phyloP scores from a whole-genome alignment of 192 early-diverging fungal species.

The Chytriomyces confervae region DNA sequence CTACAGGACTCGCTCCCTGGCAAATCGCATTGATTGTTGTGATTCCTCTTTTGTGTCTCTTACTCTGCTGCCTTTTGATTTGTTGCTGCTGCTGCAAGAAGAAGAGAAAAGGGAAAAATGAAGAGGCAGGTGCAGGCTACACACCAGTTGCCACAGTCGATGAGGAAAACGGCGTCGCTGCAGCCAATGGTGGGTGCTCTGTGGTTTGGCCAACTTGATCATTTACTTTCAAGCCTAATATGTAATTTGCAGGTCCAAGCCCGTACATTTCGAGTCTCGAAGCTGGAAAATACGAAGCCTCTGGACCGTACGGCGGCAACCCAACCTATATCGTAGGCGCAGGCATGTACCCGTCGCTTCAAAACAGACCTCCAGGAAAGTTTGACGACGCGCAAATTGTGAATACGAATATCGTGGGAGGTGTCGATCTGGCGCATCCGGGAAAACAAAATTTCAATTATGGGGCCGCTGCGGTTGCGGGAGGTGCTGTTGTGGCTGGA shows the following conservation, averaged over 20 bases:
- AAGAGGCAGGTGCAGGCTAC: background rate
- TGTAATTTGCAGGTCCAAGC: background rate
- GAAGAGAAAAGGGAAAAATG: background rate
- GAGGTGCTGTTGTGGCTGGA: background rate
- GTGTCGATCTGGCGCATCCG: background rate
- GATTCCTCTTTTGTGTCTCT: constrained; percentile 11
- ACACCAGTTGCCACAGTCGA: background rate
- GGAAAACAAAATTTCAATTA: background rate
- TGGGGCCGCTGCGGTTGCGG: background rate
- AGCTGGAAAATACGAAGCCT: background rate
- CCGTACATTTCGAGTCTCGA: background rate
- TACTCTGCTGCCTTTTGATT: background rate
- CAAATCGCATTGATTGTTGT: constrained; percentile 2
- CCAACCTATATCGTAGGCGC: background rate
- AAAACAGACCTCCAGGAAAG: background rate
- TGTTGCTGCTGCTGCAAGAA: background rate
- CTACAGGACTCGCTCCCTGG: background rate
- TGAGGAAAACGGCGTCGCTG: background rate
- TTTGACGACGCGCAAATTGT: background rate
- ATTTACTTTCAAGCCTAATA: background rate
- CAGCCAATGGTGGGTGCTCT: background rate
- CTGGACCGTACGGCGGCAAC: background rate
- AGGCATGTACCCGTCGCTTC: background rate
- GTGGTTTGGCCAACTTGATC: background rate
- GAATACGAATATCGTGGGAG: background rate